phyloP scores from a whole-genome alignment of 2,329 filamentous ascomycete species.

The Ceratocystis huliohia region DNA sequence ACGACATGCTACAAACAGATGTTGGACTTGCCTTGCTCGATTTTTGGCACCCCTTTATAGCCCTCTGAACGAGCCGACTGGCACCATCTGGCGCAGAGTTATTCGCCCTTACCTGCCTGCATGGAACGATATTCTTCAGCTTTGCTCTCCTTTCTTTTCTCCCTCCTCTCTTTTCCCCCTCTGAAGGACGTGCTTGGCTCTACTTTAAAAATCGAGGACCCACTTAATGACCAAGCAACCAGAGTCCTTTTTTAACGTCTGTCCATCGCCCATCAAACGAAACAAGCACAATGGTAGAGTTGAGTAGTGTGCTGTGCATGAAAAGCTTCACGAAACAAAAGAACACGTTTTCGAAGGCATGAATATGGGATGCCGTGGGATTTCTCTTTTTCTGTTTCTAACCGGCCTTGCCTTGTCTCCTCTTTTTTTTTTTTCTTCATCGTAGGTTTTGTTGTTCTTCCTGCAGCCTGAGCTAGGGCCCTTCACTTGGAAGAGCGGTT shows the following conservation, averaged over 20 bases:
- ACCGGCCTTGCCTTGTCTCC: not conserved
- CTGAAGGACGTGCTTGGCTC: not conserved
- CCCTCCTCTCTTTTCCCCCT: not conserved
- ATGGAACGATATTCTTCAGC: not conserved
- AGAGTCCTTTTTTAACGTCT: not conserved
- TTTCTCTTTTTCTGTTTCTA: not conserved
- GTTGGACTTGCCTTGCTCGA: not conserved
- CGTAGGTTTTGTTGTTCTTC: not conserved
- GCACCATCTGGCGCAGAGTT: not conserved
- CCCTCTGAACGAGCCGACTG: not conserved
- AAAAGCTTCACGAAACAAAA: not conserved
- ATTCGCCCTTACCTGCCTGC: not conserved
- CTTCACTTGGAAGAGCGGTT: not conserved
- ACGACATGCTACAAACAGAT: slow-evolving; percentile 7
- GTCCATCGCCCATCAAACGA: not conserved
- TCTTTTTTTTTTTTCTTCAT: not conserved
- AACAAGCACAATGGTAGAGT: not conserved
- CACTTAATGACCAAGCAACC: not conserved
- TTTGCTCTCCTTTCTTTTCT: not conserved
- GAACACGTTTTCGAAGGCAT: not conserved
- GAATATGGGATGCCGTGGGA: not conserved
- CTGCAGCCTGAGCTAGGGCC: not conserved
- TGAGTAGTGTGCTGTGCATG: not conserved
- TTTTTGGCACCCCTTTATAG: not conserved
- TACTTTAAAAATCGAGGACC: not conserved